Evolutionary conservation across 2,329 filamentous ascomycete species (phyloP).

Genomic region (Fulvia fulva): DNA sequence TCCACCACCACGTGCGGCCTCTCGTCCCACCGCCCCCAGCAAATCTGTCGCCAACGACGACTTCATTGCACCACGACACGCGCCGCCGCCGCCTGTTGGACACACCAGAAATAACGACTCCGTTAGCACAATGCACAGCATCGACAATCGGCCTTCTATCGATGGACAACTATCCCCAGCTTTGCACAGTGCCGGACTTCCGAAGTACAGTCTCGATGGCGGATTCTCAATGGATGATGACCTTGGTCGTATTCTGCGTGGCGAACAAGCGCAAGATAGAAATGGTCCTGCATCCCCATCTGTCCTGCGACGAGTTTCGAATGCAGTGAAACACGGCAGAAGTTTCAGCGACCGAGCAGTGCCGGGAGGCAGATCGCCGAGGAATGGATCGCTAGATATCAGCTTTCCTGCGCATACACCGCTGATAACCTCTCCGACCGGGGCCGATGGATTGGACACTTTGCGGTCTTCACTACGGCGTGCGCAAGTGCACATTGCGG

Average conservation of each 20-base stretch:
- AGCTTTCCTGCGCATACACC: slow-evolving; percentile 23
- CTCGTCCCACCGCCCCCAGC: slow-evolving; percentile 42
- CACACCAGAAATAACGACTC: slow-evolving; percentile 43
- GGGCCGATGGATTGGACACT: slow-evolving; percentile 19
- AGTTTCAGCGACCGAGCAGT: slow-evolving; percentile 67
- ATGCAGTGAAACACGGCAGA: slow-evolving; percentile 87
- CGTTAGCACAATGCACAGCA: slow-evolving; percentile 43
- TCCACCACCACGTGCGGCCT: slow-evolving; percentile 46
- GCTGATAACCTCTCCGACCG: slow-evolving; percentile 21
- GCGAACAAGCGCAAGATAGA: slow-evolving; percentile 51
- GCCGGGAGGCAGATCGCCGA: slow-evolving; percentile 30
- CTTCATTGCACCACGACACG: slow-evolving; percentile 46
- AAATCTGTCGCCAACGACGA: slow-evolving; percentile 38
- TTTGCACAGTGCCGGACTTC: slow-evolving; percentile 34
- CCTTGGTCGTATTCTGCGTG: slow-evolving; percentile 80
- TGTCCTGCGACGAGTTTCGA: slow-evolving; percentile 83
- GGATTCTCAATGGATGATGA: slow-evolving; percentile 96
- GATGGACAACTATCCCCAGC: slow-evolving; percentile 30
- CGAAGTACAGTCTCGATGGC: slow-evolving; percentile 64
- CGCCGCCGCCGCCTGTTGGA: slow-evolving; percentile 35
- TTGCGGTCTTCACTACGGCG: slow-evolving; percentile 21
- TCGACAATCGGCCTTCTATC: slow-evolving; percentile 18
- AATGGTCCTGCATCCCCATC: slow-evolving; percentile 48
- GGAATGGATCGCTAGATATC: slow-evolving; percentile 41
- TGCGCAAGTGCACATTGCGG: slow-evolving; percentile 55